Base-by-base conservation (phyloP, 1,284 basidiomycete genomes). In the Trichosporon coremiiforme region DNA sequence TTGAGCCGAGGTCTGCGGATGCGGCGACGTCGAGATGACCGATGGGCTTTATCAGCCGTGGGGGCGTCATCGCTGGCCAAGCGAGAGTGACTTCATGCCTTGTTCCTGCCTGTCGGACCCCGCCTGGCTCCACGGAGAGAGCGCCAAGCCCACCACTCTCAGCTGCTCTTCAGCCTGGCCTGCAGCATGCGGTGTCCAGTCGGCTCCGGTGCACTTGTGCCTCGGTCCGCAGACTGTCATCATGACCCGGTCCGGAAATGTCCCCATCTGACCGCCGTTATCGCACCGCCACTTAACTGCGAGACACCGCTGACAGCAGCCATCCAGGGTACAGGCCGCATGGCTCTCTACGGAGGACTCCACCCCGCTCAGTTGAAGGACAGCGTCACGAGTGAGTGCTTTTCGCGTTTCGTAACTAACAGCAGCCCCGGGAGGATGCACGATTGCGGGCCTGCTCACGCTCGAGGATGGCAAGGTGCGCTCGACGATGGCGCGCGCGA, bases 331-430 rank as follows among this genome's bases (percentile, higher is more conserved):
- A 92, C 97, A 0, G 97, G 96, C 38, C 89, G 96, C 36, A 99
- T 99, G 97, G 90, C 92, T 1, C 87, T 99, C 2, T 91, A 95
- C 78, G 88, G 89, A 0, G 92, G 91, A 7, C 86, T 90, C 35
- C 97, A 99, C 82, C 97, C 97, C 0, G 95, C 97, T 6, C 94
- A 95, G 74, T 90, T 99, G 76, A 99, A 98, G 83, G 97, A 99
- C 83, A 90, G 93, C 29, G 97, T 99, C 6, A 98, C 97, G 1
- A 99, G 95, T 94, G 79, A 77, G 92, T 25, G 22, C 41, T 15
- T 3, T n/a, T 29, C 5, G 12, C 13, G 6, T 10, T 35, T 8
- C 33, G n/a, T 7, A 62, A 50, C 68, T 68, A 55, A 67, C 50
- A 25, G 65, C 73, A 98, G 95, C 97, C 55, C 97, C 97, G 0